These are phyloP conservation scores for Suillus paluster DNA, from an alignment of 768 basidiomycete species.

Conservation along the genomic window DNA sequence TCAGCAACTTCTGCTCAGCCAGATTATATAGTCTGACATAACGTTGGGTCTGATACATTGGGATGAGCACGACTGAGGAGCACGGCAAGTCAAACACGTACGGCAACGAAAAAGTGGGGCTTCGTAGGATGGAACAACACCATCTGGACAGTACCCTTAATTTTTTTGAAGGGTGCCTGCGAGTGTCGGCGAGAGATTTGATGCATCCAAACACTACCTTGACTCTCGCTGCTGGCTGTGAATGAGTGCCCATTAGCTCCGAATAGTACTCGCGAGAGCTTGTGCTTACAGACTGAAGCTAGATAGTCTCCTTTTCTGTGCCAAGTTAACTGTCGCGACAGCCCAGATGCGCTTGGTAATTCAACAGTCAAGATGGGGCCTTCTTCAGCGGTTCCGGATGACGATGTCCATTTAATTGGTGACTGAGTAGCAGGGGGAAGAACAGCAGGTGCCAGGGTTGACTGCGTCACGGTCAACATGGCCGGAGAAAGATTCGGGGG, in stretches of 20 bases:
- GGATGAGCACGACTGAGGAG: constrained; percentile 18
- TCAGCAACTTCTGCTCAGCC: constrained; percentile 89
- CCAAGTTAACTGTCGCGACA: constrained; percentile 85
- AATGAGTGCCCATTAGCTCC: constrained; percentile 16
- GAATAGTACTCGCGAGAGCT: neutral
- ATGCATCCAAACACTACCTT: constrained; percentile 93
- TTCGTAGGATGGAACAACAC: constrained; percentile 95
- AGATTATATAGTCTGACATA: constrained; percentile 96
- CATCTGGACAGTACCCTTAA: constrained; percentile 87
- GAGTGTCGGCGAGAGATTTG: constrained; percentile 93
- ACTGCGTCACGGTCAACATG: constrained; percentile 60
- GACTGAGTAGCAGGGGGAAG: constrained; percentile 66
- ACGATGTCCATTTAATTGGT: constrained; percentile 71
- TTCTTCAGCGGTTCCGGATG: constrained; percentile 52
- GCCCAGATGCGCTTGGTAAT: constrained; percentile 67
- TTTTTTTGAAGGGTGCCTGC: constrained; percentile 96
- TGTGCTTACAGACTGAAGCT: constrained; percentile 86
- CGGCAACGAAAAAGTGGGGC: constrained; percentile 97
- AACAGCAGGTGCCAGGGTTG: constrained; percentile 63
- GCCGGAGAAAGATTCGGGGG: constrained; percentile 76
- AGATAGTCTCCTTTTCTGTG: constrained; percentile 96
- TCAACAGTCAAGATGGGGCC: constrained; percentile 62
- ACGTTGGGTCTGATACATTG: constrained; percentile 78
- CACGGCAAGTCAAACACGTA: constrained; percentile 44
- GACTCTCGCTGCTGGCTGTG: constrained; percentile 66